Base-by-base conservation (phyloP, 2,329 filamentous ascomycete genomes). In the Cercospora zeina region DNA sequence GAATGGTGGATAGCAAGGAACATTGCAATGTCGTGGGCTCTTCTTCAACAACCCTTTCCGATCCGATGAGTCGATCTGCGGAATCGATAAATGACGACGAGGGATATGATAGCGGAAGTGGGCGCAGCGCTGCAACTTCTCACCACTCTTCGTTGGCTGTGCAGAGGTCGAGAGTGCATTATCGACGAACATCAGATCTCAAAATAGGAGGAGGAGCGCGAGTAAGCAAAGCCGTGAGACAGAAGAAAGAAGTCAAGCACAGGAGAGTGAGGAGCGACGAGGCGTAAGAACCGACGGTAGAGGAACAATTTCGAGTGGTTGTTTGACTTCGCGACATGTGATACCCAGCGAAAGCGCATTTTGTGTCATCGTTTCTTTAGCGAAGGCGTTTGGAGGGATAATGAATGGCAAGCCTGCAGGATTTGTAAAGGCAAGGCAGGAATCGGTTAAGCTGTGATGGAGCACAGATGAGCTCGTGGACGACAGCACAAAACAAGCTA, bases 1-100 rank as follows among this genome's bases (percentile, higher is more conserved):
- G 74, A 62, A 79, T 80, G 74, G 72, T 79, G 57, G 67, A 76
- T 1, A 66, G 68, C 36, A 72, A 74, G 54, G 75, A 79, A 62
- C 79, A 81, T 62, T 80, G 79, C 71, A 70, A 66, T 7, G 62
- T 74, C 5, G 42, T 65, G 24, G 49, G 16, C 33, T 34, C 42
- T 21, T 33, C 19, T n/a, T 2, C 30, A 2, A 14, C 45, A 21
- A 36, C 47, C 5, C 16, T 13, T 10, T 47, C 51, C 21, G 56
- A 51, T 31, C 51, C 49, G 14, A 31, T 31, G 6, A 31, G 39
- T 24, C 50, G 30, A 37, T 53, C 42, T 3, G 37, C 42, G 3
- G 60, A 59, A 30, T 53, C 34, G 5, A 47, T 47, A 9, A 51
- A 51, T 4, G 69, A 71, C 8, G 70, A 72, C 34, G 71, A 71